Base-by-base conservation (phyloP, 805 yeast genomes). In the Kluyveromyces siamensis region DNA sequence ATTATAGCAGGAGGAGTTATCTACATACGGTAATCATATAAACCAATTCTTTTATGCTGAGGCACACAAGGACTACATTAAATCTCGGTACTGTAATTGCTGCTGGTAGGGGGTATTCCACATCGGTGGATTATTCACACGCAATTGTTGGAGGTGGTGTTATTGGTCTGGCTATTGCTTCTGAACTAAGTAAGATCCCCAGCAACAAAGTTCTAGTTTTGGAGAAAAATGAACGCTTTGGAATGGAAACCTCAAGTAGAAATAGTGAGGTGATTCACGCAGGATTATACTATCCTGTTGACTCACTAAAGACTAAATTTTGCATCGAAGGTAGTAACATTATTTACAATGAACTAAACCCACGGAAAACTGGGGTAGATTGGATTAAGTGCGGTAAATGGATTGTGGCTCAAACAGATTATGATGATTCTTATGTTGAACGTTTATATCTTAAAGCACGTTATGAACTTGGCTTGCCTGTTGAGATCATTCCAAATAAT, bases 261-360 rank as follows among this genome's bases (percentile, higher is more conserved):
- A 89, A 89, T 69, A 85, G 95, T 1, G 97, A 90, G 60, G 97
- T 90, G 25, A 83, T 89, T 21, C 97, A 89, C 66, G 96, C 96
- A 0, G 96, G 96, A 0, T 58, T 89, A 7, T 90, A 90, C 62
- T 84, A 86, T 58, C 95, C 96, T 0, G 67, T 70, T 9, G 76
- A 77, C 50, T 74, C 84, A 2, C 69, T 90, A 47, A 84, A 87
- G 59, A 79, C 87, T 0, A 66, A 71, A 54, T 66, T 89, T 27
- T 90, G 96, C 58, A 71, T 89, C 35, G 73, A 75, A 37, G 97
- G 97, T 0, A 88, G 85, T 56, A 65, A 79, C 13, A 65, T 81
- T 63, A 71, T 89, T 11, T 89, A 88, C 61, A 68, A 70, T 14
- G 74, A 69, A 30, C 58, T 65, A 45, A 66, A 65, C 6, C 69